Conservation (phyloP, 768 basidiomycete species). For the Hemileccinum impolitum region DNA sequence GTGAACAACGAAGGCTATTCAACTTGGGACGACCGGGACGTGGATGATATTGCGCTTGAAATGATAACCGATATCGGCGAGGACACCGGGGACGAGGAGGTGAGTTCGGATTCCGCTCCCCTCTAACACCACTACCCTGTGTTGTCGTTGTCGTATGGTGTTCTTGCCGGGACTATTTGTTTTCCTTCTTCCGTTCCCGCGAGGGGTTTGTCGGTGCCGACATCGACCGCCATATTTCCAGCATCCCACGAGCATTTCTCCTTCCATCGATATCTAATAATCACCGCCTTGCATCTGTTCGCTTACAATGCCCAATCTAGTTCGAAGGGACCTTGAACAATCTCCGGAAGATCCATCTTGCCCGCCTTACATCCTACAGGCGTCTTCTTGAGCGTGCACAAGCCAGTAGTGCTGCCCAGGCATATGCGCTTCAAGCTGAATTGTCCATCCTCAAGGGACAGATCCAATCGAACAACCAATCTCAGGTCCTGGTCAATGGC, state of each 20-base stretch:
- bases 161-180: not conserved
- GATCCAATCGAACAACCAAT: conserved; percentile 19
- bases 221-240: not conserved
- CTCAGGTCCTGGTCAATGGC: conserved; percentile 11
- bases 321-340: conserved; percentile 42
- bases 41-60: conserved; percentile 65
- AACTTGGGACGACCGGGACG: conserved; percentile 40
- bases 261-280: not conserved
- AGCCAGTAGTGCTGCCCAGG: conserved; percentile 71
- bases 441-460: conserved; percentile 59
- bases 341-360: conserved; percentile 41
- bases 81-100: conserved; percentile 71
- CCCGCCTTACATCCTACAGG: conserved; percentile 70
- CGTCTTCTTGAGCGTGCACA: conserved; percentile 80
- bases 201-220: not conserved
- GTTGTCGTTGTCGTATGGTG: no score
- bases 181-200: not conserved
- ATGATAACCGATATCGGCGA: conserved; percentile 60
- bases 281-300: not conserved
- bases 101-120: conserved; percentile 22
- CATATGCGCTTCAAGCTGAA: conserved; percentile 85
- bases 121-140: not conserved
- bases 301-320: conserved; percentile 26
- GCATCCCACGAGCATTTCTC: not conserved
- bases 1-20: conserved; percentile 19